Conservation (phyloP, 441 rosid genomes). For the Arabidopsis hybrid region DNA sequence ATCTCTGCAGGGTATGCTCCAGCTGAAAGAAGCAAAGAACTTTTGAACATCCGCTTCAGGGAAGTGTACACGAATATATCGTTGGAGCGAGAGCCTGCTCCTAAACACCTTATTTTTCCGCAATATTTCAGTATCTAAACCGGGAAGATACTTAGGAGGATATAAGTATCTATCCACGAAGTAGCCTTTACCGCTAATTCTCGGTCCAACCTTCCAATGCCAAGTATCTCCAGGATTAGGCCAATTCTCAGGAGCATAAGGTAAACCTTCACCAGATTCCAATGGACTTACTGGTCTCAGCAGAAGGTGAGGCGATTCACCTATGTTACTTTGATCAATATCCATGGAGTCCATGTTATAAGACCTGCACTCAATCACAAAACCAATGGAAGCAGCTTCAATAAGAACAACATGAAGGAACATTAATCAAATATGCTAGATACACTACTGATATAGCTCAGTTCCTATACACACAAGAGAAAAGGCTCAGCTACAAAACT, state of each 20-base stretch:
- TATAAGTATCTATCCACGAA: constrained; percentile 71
- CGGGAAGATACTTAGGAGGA: constrained; percentile 57
- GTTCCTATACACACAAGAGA: not conserved
- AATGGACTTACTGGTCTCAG: constrained; percentile 55
- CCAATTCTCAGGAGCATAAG: constrained; percentile 84
- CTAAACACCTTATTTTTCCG: constrained; percentile 52
- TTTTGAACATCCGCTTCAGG: constrained; percentile 65
- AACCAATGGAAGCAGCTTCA: constrained; percentile 18
- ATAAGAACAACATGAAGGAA: constrained; percentile 2
- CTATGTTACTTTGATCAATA: constrained; percentile 50
- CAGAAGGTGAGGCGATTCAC: constrained; percentile 24
- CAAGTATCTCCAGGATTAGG: constrained; percentile 80
- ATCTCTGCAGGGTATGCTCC: constrained; percentile 61
- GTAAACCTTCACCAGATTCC: constrained; percentile 71
- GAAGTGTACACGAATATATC: constrained; percentile 51
- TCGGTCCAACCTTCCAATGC: constrained; percentile 81
- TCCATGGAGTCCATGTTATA: constrained; percentile 51
- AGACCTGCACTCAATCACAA: constrained; percentile 26
- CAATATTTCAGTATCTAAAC: not conserved
- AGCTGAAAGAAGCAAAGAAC: constrained; percentile 82
- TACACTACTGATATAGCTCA: not conserved
- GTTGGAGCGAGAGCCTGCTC: constrained; percentile 67
- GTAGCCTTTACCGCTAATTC: constrained; percentile 55
- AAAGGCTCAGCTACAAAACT: not conserved
- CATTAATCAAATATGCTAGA: not conserved